Evolutionary conservation across 129 eudicot species (phyloP), one percentile per base, ranked within the genome.

Genomic region (Lactuca sativa): DNA sequence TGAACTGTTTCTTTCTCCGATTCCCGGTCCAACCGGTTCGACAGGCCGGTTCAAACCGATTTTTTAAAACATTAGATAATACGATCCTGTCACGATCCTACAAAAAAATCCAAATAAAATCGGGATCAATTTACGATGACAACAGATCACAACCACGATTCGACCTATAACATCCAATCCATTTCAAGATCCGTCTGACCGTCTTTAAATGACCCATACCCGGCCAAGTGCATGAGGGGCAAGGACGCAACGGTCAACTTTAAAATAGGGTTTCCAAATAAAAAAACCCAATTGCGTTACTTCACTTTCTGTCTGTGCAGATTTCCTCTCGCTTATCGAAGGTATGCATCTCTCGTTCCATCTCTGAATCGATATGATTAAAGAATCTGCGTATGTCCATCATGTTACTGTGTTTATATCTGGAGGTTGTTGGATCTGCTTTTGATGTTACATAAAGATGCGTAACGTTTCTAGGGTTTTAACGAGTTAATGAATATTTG

Each of bases 371-470:
- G 55, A 38, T 7, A 36, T 40, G n/a, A 37, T 17, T 25, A 56
- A 3, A 21, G 12, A 11, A 66, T 18, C 17, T 21, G 16, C 52
- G 7, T 63, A 41, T 17, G 4, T 17, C 66, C 56, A 4, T 10
- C 32, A 44, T 44, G 33, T 9, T 55, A 56, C 43, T 16, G 32
- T 21, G 38, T 69, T 37, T 43, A 70, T 70, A 9, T 17, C 14
- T 44, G 5, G 34, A 41, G 59, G 31, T n/a, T 58, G 44, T 70
- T 70, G 58, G 67, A 70, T 70, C 48, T 70, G 13, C 10, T 58
- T 58, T 44, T 58, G 67, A 31, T 70, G 47, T 31, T 32, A 58
- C 11, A 12, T 15, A 14, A 59, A n/a, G 12, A n/a, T 59, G 62
- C 57, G 48, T 3, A 4, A 11, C 14, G 3, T 58, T 43, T 59